Evolutionary conservation across 225 moss, liverwort and hornwort species (phyloP).

Genomic region (Anthoceros angustus): DNA sequence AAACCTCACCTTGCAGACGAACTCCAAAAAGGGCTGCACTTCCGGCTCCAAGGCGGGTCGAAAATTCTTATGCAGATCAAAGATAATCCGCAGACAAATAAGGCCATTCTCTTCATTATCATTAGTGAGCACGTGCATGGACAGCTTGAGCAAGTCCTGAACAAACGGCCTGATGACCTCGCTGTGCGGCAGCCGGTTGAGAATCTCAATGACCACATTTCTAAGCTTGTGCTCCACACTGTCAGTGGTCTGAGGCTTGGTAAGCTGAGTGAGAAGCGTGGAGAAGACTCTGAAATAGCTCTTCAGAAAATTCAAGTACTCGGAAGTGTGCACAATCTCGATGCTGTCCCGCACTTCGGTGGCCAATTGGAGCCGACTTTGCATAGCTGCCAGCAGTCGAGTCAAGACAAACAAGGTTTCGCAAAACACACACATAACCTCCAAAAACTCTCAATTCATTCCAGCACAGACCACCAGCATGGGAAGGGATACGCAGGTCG

Average conservation of each 20-base stretch:
- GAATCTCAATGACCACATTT: conserved; percentile 97
- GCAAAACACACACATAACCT: not conserved
- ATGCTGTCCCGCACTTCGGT: conserved; percentile 99
- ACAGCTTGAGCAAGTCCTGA: conserved; percentile 91
- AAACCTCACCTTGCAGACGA: conserved; percentile 70
- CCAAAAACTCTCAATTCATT: not conserved
- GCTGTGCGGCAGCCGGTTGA: conserved; percentile 86
- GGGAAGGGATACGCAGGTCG: conserved; percentile 37
- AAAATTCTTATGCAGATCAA: conserved; percentile 98
- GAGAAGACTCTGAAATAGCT: conserved; percentile 94
- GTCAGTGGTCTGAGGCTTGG: conserved; percentile 91
- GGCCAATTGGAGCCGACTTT: conserved; percentile 69
- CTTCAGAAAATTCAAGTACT: conserved; percentile 94
- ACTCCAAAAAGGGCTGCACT: conserved; percentile 94
- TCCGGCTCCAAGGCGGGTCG: conserved; percentile 92
- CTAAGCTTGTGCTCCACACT: conserved; percentile 98
- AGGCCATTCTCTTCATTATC: conserved; percentile 99
- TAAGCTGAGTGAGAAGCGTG: conserved; percentile 65
- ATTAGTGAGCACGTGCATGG: conserved; percentile 87
- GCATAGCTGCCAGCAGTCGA: conserved; percentile 57
- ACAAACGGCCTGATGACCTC: conserved; percentile 95
- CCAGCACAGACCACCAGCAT: not conserved
- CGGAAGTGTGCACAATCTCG: conserved; percentile 98
- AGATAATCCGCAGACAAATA: conserved; percentile 93
- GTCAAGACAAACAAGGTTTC: conserved; percentile 14